These are phyloP conservation scores for Hypholoma sublateritium DNA, from an alignment of 768 basidiomycete genomes.

Conservation along the genomic window DNA sequence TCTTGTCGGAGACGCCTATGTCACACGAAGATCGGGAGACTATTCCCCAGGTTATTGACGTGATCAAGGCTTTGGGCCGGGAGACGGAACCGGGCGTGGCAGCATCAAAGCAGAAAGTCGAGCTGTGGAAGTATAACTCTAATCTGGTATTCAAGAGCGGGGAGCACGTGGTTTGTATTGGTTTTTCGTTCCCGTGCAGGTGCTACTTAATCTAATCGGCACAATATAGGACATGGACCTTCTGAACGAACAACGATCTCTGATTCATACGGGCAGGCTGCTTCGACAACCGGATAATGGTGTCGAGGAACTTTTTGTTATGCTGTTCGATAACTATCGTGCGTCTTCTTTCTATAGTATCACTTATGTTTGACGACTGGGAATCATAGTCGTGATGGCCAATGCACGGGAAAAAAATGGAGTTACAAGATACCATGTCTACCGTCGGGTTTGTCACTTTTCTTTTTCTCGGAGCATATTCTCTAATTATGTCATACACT, in stretches of 20 bases:
- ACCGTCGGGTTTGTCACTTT: constrained; percentile 60
- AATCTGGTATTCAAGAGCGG: constrained; percentile 77
- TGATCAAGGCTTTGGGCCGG: constrained; percentile 83
- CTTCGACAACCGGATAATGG: constrained; percentile 81
- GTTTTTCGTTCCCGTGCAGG: neutral
- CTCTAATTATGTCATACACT: constrained; percentile 10
- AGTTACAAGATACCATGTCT: constrained; percentile 73
- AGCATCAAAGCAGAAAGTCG: constrained; percentile 85
- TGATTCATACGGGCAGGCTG: constrained; percentile 82
- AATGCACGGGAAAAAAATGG: constrained; percentile 76
- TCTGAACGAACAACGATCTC: constrained; percentile 75
- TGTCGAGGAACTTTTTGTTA: constrained; percentile 79
- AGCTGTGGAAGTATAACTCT: constrained; percentile 81
- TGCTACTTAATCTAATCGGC: neutral
- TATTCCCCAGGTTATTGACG: constrained; percentile 86
- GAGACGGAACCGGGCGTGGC: constrained; percentile 85
- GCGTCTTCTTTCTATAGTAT: neutral
- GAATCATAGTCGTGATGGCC: constrained; percentile 73
- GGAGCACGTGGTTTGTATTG: constrained; percentile 55
- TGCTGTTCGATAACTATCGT: constrained; percentile 96
- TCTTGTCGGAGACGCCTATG: constrained; percentile 74
- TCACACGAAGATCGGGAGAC: constrained; percentile 77
- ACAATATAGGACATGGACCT: constrained; percentile 77
- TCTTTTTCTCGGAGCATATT: constrained; percentile 22
- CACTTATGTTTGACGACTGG: constrained; percentile 4